phyloP scores from a whole-genome alignment of 306 rosid species.

The Fragaria nilgerrensis region DNA sequence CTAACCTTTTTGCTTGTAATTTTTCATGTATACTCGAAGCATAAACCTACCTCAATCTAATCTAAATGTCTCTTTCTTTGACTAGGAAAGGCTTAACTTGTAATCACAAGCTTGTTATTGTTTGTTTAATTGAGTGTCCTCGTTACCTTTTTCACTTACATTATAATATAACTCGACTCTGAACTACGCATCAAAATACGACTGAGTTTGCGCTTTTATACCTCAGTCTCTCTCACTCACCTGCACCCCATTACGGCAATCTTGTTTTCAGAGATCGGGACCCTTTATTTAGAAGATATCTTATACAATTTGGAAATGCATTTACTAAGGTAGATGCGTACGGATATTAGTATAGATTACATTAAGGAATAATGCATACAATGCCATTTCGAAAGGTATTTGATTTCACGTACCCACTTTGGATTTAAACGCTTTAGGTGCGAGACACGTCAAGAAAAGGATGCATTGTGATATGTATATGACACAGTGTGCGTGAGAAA shows the following conservation, averaged over 20 bases:
- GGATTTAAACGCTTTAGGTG: slow-evolving; percentile 12
- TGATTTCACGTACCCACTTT: neutral
- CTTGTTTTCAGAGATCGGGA: neutral
- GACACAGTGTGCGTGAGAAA: neutral
- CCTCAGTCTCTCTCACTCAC: neutral
- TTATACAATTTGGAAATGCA: neutral
- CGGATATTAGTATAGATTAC: neutral
- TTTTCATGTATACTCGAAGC: neutral
- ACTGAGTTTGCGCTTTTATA: neutral
- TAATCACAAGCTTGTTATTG: neutral
- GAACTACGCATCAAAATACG: neutral
- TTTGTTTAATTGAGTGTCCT: neutral
- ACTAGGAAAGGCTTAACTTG: slow-evolving; percentile 8
- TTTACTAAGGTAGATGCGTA: neutral
- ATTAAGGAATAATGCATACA: neutral
- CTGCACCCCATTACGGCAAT: neutral
- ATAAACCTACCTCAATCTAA: slow-evolving; percentile 6
- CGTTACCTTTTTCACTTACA: neutral
- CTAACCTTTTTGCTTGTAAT: slow-evolving; percentile 1
- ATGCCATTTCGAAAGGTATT: neutral
- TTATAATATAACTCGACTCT: neutral
- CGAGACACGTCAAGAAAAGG: slow-evolving; percentile 6
- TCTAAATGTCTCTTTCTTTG: slow-evolving; percentile 12
- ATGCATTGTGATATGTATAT: neutral
- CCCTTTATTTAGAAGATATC: neutral